Evolutionary conservation across 2,329 filamentous ascomycete genomes (phyloP).

Genomic region (Teratosphaeria epicoccoides): DNA sequence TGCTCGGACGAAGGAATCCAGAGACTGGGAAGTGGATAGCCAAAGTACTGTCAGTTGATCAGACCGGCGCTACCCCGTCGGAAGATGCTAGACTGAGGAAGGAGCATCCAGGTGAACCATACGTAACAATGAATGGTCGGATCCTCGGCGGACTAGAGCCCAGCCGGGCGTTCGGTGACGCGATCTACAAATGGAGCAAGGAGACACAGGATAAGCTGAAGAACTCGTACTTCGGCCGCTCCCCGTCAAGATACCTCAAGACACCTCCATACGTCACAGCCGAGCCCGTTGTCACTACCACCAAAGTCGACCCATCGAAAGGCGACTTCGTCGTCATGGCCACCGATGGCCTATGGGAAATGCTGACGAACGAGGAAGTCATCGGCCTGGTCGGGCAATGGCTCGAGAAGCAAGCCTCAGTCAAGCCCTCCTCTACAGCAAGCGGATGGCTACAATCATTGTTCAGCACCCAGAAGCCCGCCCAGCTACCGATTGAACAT

Average conservation of each 20-base stretch:
- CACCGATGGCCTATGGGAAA: constrained; percentile 96
- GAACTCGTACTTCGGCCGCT: constrained; percentile 76
- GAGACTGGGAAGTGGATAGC: constrained; percentile 83
- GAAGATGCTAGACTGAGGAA: constrained; percentile 74
- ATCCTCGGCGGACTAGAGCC: constrained; percentile 89
- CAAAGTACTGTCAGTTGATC: constrained; percentile 79
- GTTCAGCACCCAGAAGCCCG: constrained; percentile 42
- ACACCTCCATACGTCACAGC: constrained; percentile 96
- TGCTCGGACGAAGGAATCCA: constrained; percentile 65
- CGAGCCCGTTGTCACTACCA: constrained; percentile 88
- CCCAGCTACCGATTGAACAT: constrained; percentile 64
- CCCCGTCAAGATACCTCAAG: constrained; percentile 64
- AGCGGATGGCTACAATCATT: constrained; percentile 61
- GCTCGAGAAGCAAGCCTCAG: constrained; percentile 64
- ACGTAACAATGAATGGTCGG: constrained; percentile 79
- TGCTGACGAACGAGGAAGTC: constrained; percentile 97
- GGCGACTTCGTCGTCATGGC: constrained; percentile 95
- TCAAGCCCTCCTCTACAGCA: constrained; percentile 17
- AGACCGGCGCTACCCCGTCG: constrained; percentile 79
- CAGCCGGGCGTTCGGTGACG: constrained; percentile 88
- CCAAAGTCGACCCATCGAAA: constrained; percentile 75
- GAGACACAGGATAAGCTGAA: constrained; percentile 77
- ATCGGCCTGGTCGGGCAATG: constrained; percentile 93
- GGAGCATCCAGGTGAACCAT: constrained; percentile 79
- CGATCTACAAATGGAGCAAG: constrained; percentile 88